These are phyloP conservation scores for Plasmodium chabaudi DNA, from an alignment of 169 alveolate species.

Conservation along the genomic window DNA sequence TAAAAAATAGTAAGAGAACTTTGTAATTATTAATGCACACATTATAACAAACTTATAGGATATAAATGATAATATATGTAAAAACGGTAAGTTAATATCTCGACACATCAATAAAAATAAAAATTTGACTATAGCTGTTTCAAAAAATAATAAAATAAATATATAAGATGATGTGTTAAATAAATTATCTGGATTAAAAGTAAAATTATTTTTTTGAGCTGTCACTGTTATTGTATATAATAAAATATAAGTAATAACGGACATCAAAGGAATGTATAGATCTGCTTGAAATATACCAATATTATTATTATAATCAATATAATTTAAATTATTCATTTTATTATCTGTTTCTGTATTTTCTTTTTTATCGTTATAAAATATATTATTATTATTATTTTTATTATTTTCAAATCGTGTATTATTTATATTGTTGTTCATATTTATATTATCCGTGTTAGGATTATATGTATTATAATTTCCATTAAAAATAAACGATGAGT, in stretches of 20 bases:
- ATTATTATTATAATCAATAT: slow-evolving; percentile 43
- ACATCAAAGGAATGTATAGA: slow-evolving; percentile 57
- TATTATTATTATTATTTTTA: neutral
- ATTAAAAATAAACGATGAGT: slow-evolving; percentile 34
- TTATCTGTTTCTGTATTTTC: neutral
- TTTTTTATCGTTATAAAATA: neutral
- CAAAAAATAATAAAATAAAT: slow-evolving; percentile 45
- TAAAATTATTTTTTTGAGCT: slow-evolving; percentile 37
- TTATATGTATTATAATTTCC: neutral
- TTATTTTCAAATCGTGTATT: neutral
- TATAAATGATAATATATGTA: slow-evolving; percentile 45
- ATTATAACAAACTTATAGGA: slow-evolving; percentile 58
- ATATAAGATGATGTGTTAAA: slow-evolving; percentile 54
- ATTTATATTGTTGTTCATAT: neutral
- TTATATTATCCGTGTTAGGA: neutral
- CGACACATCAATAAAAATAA: slow-evolving; percentile 30
- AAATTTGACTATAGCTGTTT: slow-evolving; percentile 41
- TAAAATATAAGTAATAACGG: slow-evolving; percentile 39
- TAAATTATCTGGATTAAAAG: slow-evolving; percentile 46
- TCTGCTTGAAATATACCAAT: slow-evolving; percentile 67
- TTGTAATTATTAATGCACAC: slow-evolving; percentile 62
- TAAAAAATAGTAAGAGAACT: slow-evolving; percentile 19
- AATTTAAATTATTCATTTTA: slow-evolving; percentile 1
- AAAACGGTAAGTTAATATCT: slow-evolving; percentile 55
- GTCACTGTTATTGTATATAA: slow-evolving; percentile 39